A percentile compares a stretch with the other conserved stretches of the same genome.
phyloP scores from a whole-genome alignment of 2,329 filamentous ascomycete species.

The Parastagonospora avenae region DNA sequence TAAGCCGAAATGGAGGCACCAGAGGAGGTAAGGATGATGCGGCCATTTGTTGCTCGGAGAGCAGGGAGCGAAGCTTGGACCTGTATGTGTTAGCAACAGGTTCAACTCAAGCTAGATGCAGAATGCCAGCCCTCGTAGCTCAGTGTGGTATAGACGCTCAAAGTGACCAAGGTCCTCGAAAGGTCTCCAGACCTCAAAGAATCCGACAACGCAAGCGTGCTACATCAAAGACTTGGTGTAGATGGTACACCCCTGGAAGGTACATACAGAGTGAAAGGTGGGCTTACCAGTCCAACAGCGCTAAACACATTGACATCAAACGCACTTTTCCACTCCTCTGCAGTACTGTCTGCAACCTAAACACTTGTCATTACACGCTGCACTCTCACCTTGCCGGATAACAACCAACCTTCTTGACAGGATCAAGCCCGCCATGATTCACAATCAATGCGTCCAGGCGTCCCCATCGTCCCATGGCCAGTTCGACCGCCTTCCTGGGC shows the following conservation, averaged over 20 bases:
- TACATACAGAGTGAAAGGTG: not conserved
- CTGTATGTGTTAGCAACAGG: constrained; percentile 48
- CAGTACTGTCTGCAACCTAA: constrained; percentile 57
- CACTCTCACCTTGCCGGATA: too few species aligned
- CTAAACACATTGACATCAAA: constrained; percentile 92
- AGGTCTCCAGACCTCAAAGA: too few species aligned
- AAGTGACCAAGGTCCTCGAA: too few species aligned
- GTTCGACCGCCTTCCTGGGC: constrained; percentile 65
- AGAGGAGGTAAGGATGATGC: constrained; percentile 78
- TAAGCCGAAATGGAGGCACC: constrained; percentile 73
- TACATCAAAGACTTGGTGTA: too few species aligned
- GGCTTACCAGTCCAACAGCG: constrained; percentile 72
- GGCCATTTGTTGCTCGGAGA: constrained; percentile 70
- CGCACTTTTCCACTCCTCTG: constrained; percentile 73
- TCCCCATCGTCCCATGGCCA: constrained; percentile 71
- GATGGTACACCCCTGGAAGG: too few species aligned
- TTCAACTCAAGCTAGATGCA: too few species aligned
- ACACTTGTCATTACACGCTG: too few species aligned
- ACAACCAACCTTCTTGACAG: constrained; percentile 68
- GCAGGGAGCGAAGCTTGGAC: constrained; percentile 72
- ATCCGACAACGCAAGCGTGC: too few species aligned
- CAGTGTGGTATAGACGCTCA: too few species aligned
- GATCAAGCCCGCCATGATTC: constrained; percentile 84
- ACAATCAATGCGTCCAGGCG: constrained; percentile 80
- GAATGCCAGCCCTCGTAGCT: too few species aligned